Percentiles rank a stretch among this genome's conserved stretches.
Conservation (phyloP, 2,329 filamentous ascomycete species). For the Drechslerella dactyloides region DNA sequence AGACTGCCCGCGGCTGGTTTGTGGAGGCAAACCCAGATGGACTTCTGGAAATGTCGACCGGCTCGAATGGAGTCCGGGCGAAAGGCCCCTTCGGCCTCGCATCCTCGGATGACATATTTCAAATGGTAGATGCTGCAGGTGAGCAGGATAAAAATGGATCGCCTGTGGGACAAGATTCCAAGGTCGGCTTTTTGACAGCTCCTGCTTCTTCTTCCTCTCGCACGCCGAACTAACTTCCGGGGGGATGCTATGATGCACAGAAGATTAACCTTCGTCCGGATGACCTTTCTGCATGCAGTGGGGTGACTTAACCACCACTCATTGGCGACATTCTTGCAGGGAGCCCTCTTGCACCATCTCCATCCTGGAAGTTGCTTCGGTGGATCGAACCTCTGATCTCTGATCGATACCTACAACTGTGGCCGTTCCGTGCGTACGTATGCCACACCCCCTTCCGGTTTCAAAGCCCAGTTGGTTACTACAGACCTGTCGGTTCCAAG, state of each 20-base stretch:
- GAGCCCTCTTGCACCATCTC: not conserved
- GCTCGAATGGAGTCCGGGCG: slow-evolving; percentile 29
- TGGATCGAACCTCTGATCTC: slow-evolving; percentile 18
- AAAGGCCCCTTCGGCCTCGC: slow-evolving; percentile 36
- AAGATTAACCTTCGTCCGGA: slow-evolving; percentile 40
- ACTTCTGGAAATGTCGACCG: slow-evolving; percentile 1
- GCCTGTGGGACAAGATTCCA: slow-evolving; percentile 20
- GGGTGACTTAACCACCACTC: slow-evolving; percentile 43
- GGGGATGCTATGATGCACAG: slow-evolving; percentile 24
- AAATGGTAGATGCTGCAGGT: slow-evolving; percentile 35
- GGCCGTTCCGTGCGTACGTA: slow-evolving; percentile 33
- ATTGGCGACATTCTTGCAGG: slow-evolving; percentile 25
- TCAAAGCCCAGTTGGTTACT: slow-evolving; percentile 36
- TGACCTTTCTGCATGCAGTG: slow-evolving; percentile 50
- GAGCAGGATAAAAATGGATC: slow-evolving; percentile 25
- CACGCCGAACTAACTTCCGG: slow-evolving; percentile 7
- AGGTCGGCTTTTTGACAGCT: slow-evolving; percentile 25
- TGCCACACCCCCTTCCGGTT: slow-evolving; percentile 31
- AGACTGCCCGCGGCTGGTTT: slow-evolving; percentile 9
- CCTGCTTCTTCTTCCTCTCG: slow-evolving; percentile 32
- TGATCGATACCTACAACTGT: slow-evolving; percentile 24
- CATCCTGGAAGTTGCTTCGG: slow-evolving; percentile 2
- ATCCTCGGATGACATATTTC: slow-evolving; percentile 39
- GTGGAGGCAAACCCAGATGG: not conserved
- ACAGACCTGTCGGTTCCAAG: slow-evolving; percentile 15